Evolutionary conservation across 768 basidiomycete genomes (phyloP).

Genomic region (Trametes punicea): DNA sequence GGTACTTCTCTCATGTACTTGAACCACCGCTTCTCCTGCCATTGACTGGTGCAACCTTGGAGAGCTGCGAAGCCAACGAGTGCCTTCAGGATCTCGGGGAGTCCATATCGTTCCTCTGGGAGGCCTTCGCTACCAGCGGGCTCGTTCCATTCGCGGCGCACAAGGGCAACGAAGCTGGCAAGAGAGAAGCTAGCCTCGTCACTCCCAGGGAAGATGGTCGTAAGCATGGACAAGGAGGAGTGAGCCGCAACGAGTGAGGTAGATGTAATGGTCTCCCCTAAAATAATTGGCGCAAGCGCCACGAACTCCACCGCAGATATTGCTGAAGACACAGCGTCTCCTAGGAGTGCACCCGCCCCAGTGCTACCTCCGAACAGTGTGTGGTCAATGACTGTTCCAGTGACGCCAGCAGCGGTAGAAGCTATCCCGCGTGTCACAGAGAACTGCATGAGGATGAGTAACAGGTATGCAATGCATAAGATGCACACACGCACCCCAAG

Average conservation of each 20-base stretch:
- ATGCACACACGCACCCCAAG: constrained; percentile 53
- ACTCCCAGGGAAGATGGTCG: constrained; percentile 68
- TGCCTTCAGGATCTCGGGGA: constrained; percentile 64
- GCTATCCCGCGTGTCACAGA: constrained; percentile 61
- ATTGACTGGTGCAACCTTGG: constrained; percentile 78
- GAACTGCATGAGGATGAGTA: constrained; percentile 44
- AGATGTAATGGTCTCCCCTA: constrained; percentile 74
- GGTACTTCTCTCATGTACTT: constrained; percentile 62
- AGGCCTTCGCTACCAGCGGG: constrained; percentile 48
- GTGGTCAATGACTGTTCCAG: constrained; percentile 59
- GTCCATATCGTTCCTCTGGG: constrained; percentile 58
- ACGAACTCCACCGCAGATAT: constrained; percentile 67
- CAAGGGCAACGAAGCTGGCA: constrained; percentile 73
- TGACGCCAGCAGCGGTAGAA: constrained; percentile 53
- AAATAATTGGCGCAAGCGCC: constrained; percentile 69
- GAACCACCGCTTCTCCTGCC: constrained; percentile 73
- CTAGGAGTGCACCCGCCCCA: constrained; percentile 55
- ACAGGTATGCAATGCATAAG: constrained; percentile 4
- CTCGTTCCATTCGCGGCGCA: constrained; percentile 73
- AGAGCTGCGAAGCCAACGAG: constrained; percentile 78
- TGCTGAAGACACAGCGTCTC: constrained; percentile 55
- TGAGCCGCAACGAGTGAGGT: constrained; percentile 73
- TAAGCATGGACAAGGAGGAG: constrained; percentile 70
- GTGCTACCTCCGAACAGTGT: constrained; percentile 61
- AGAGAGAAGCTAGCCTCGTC: constrained; percentile 81